Percentiles rank a stretch among this genome's conserved stretches.
Conservation (phyloP, 805 yeast genomes). For the Henningerozyma blattae region DNA sequence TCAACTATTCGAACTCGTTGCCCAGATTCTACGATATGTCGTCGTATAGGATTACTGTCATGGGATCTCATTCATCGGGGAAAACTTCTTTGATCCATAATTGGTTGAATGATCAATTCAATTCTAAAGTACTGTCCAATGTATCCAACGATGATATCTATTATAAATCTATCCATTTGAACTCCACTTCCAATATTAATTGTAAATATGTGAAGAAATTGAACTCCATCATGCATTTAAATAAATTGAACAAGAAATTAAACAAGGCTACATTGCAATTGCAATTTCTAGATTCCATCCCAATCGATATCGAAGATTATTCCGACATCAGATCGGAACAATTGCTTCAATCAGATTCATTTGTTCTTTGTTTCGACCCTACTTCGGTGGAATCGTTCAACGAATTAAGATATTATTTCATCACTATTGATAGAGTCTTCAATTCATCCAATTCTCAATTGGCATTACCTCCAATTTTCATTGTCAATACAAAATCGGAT, state of each 20-base stretch:
- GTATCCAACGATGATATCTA: not conserved
- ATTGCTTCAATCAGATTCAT: slow-evolving; percentile 21
- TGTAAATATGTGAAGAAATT: not conserved
- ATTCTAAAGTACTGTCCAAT: not conserved
- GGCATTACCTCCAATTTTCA: slow-evolving; percentile 12
- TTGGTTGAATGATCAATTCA: slow-evolving; percentile 9
- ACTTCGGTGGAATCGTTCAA: slow-evolving; percentile 12
- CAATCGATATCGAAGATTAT: slow-evolving; percentile 12
- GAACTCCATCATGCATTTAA: not conserved
- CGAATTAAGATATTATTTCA: slow-evolving; percentile 9
- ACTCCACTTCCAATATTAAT: not conserved
- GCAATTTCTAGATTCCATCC: slow-evolving; percentile 15
- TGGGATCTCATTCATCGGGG: slow-evolving; percentile 16
- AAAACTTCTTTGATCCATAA: slow-evolving; percentile 16
- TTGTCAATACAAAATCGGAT: slow-evolving; percentile 15
- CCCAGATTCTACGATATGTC: slow-evolving; percentile 13
- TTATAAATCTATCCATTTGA: not conserved
- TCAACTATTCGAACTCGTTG: slow-evolving; percentile 1
- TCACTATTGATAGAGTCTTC: slow-evolving; percentile 10
- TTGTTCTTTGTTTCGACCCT: slow-evolving; percentile 17
- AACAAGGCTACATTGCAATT: slow-evolving; percentile 5
- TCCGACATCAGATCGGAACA: slow-evolving; percentile 15
- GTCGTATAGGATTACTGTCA: slow-evolving; percentile 13
- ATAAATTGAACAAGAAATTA: not conserved
- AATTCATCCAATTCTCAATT: slow-evolving; percentile 5